Base-by-base conservation (phyloP, 495 filamentous ascomycete species). In the Glarea lozoyensis region DNA sequence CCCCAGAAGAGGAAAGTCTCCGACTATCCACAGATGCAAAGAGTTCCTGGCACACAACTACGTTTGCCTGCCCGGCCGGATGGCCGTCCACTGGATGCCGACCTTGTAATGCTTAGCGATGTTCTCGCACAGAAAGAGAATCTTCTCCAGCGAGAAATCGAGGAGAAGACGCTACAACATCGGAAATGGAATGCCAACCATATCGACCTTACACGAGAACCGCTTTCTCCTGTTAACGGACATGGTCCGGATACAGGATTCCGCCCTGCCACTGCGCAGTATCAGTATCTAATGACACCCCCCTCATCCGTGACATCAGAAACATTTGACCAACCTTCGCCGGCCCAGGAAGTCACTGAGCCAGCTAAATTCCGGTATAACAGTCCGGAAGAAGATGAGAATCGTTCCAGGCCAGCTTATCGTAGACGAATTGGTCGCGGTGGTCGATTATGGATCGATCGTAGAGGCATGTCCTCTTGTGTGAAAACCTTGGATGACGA, bases 231-330 rank as follows among this genome's bases (percentile, higher is more conserved):
- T 19, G 76, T 79, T 11, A 60, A 68, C 43, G 75, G 72, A 33
- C 53, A 53, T 34, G 63, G 64, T 45, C 66, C 59, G 10, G 78
- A 81, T 23, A 72, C 76, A 39, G 68, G 72, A 19, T 88, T 82
- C 61, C 81, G 89, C 49, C 78, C 79, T 42, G 88, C 87, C 37
- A 86, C 83, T 53, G 84, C 82, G 20, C 78, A 87, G 32, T 88
- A 88, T 59, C 78, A 87, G 33, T 88, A 88, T 59, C 63, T 89
- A 49, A 84, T 88, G 54, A 94, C 88, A 17, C 89, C 89, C 11
- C 89, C 89, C 41, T 80, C 86, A 23, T 87, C 84, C 45, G 77
- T 80, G 40, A 78, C 81, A 31, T 83, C 81, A 9, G 81, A 75
- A 43, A 73, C 76, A 40, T 51, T 49, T 30, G 55, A 58, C 35